Evolutionary conservation across 1,284 basidiomycete genomes (phyloP).

Genomic region (Ustilago bromivora): DNA sequence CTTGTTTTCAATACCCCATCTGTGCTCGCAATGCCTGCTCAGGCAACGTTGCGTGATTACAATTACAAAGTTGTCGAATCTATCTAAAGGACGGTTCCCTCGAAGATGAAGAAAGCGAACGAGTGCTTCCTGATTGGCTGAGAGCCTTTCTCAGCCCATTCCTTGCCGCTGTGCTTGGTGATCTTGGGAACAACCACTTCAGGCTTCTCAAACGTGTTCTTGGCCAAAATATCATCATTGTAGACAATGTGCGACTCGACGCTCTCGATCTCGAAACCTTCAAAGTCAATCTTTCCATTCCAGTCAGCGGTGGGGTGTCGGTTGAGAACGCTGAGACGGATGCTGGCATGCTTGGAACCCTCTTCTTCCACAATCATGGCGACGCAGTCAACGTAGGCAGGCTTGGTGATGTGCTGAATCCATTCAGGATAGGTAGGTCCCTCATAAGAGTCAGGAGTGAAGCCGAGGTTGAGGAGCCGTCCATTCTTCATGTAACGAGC

Average conservation of each 20-base stretch:
- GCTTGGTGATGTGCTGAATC: constrained; percentile 69
- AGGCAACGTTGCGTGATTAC: not conserved
- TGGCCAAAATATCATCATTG: constrained; percentile 38
- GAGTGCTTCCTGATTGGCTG: constrained; percentile 39
- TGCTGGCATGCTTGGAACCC: constrained; percentile 59
- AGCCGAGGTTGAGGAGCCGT: constrained; percentile 72
- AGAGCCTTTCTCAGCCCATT: constrained; percentile 20
- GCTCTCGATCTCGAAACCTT: constrained; percentile 37
- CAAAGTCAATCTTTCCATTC: constrained; percentile 30
- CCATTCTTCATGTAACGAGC: constrained; percentile 74
- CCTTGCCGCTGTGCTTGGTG: constrained; percentile 26
- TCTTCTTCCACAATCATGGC: constrained; percentile 71
- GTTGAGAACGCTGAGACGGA: constrained; percentile 74
- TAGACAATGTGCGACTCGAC: constrained; percentile 42
- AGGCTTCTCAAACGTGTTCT: constrained; percentile 48
- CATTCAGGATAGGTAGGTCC: constrained; percentile 74
- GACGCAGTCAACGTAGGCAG: constrained; percentile 73
- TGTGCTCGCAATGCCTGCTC: not conserved
- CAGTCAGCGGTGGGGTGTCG: constrained; percentile 67
- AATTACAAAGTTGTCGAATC: not conserved
- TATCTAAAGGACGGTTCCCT: constrained; percentile 16
- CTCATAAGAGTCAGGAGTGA: constrained; percentile 70
- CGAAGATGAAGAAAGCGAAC: constrained; percentile 44
- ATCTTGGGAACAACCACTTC: constrained; percentile 35
- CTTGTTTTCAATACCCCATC: constrained; percentile 1